These are phyloP conservation scores for Paramecium primaurelia DNA, from an alignment of 73 alveolate species.

Conservation along the genomic window DNA sequence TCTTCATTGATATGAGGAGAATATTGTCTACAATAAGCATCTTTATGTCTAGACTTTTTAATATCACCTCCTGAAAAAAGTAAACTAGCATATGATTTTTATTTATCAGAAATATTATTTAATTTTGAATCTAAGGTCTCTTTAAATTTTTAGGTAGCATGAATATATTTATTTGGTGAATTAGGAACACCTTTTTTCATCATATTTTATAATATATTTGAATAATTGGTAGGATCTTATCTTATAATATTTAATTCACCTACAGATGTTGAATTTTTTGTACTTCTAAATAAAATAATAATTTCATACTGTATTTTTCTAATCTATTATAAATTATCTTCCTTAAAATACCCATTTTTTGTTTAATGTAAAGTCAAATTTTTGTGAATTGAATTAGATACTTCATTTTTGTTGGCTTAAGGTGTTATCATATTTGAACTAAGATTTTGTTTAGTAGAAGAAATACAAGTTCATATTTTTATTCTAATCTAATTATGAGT, in stretches of 20 bases:
- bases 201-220: neutral
- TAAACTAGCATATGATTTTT: slow-evolving; percentile 2
- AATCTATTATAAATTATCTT: neutral
- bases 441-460: neutral
- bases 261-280: slow-evolving; percentile 20
- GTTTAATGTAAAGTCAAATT: slow-evolving; percentile 3
- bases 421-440: neutral
- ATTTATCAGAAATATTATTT: neutral
- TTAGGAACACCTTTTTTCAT: slow-evolving; percentile 10
- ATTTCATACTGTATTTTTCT: neutral
- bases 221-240: neutral
- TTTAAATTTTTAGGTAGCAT: slow-evolving; percentile 2
- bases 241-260: neutral
- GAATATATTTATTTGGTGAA: neutral
- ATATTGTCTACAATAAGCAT: neutral
- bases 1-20: neutral
- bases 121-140: neutral
- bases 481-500: neutral
- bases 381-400: neutral
- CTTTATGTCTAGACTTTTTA: neutral
- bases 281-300: neutral
- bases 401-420: neutral
- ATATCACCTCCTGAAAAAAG: neutral
- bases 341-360: neutral
- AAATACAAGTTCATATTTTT: neutral